Evolutionary conservation across 768 basidiomycete species (phyloP).

Genomic region (Boletus insuetus): DNA sequence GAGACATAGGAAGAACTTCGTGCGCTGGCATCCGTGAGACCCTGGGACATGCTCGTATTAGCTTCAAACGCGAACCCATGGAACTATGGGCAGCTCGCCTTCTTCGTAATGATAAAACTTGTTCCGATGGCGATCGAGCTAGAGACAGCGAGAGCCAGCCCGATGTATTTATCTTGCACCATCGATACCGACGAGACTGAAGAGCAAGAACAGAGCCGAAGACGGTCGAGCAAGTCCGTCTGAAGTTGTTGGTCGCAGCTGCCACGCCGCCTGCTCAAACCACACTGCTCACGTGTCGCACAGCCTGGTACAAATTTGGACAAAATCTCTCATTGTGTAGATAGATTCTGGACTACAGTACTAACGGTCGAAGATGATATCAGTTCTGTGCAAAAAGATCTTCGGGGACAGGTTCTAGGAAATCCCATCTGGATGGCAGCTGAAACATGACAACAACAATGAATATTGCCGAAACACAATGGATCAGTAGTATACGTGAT

Average conservation of each 20-base stretch:
- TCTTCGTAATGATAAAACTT: constrained; percentile 99
- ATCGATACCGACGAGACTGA: constrained; percentile 34
- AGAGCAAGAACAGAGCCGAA: neutral
- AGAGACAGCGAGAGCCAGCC: constrained; percentile 82
- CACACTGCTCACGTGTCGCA: constrained; percentile 21
- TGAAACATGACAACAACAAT: too few relatives aligned
- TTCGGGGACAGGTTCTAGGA: too few relatives aligned
- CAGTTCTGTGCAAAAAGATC: too few relatives aligned
- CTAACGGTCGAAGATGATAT: too few relatives aligned
- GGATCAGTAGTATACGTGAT: too few relatives aligned
- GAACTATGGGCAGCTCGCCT: constrained; percentile 47
- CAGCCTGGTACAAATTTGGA: constrained; percentile 13
- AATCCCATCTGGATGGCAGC: too few relatives aligned
- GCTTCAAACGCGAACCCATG: neutral
- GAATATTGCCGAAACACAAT: too few relatives aligned
- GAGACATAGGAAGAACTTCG: constrained; percentile 46
- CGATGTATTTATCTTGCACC: constrained; percentile 95
- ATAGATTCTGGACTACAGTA: too few relatives aligned
- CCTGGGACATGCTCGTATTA: constrained; percentile 45
- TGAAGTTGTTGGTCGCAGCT: constrained; percentile 3
- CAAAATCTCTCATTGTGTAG: too few relatives aligned
- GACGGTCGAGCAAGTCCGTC: constrained; percentile 5
- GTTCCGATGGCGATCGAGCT: constrained; percentile 88
- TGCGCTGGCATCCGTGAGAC: constrained; percentile 81
- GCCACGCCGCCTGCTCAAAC: neutral